Evolutionary conservation across 345 rosid species (phyloP).

Genomic region (Eucalyptus cladocalyx): DNA sequence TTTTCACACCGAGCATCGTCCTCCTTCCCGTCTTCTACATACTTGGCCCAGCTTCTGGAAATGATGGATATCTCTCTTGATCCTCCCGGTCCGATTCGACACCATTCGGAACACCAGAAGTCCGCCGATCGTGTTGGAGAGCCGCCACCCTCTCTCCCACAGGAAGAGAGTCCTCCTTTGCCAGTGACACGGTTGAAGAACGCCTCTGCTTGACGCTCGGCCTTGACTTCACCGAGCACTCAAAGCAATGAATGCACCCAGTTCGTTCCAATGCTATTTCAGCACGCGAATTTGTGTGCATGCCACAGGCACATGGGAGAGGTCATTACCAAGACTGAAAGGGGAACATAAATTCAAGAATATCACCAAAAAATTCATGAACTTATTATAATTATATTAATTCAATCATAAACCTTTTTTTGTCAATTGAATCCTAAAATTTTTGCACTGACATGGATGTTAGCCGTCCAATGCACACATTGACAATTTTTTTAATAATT

Average conservation of each 20-base stretch:
- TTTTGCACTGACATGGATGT: too few relatives aligned
- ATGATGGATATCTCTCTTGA: slow-evolving; percentile 69
- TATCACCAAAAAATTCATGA: too few relatives aligned
- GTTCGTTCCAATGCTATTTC: background rate
- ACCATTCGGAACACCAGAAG: slow-evolving; percentile 18
- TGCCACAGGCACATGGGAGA: background rate
- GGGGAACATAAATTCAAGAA: background rate
- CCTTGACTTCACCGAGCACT: slow-evolving; percentile 75
- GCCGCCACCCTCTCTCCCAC: slow-evolving; percentile 74
- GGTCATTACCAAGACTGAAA: background rate
- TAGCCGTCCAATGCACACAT: too few relatives aligned
- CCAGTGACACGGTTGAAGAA: slow-evolving; percentile 46
- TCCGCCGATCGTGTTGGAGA: slow-evolving; percentile 19
- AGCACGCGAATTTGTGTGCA: background rate
- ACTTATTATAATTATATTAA: too few relatives aligned
- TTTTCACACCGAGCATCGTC: slow-evolving; percentile 11
- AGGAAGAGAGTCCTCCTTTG: slow-evolving; percentile 61
- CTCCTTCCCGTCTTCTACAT: slow-evolving; percentile 47
- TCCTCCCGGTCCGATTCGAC: slow-evolving; percentile 73
- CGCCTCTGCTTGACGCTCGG: slow-evolving; percentile 72
- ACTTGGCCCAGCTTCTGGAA: slow-evolving; percentile 42
- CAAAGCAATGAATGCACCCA: background rate
- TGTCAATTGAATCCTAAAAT: too few relatives aligned
- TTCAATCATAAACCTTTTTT: too few relatives aligned
- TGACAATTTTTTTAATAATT: too few relatives aligned